Base-by-base conservation (phyloP, 2,329 filamentous ascomycete species). In the Colletotrichum musae region DNA sequence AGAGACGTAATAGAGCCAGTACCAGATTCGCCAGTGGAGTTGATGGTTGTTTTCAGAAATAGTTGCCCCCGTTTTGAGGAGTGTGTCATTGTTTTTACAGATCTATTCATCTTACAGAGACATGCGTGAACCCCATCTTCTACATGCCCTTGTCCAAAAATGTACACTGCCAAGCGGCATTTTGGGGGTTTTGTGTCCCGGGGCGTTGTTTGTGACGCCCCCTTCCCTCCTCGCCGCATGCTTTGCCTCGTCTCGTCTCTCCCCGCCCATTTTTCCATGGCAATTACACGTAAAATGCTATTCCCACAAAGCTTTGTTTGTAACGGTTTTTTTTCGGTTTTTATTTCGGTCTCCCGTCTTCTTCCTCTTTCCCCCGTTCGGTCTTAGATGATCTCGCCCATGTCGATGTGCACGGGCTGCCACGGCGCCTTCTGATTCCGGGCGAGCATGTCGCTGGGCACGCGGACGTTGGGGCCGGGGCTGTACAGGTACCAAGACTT, bases 401-500 rank as follows among this genome's bases (percentile, higher is more conserved):
- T 86, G 78, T 94, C 92, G 72, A 94, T 87, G 74, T 93, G 85
- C 61, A 87, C 88, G 2, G 91, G 88, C 80, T 87, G 88, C 91
- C 91, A 94, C 5, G 87, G 84, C 75, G 83, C 83, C 51, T 83
- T 83, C 51, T 89, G 88, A 54, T 84, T 86, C 72, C 89, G 84
- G 62, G 86, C 84, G 73, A 92, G 86, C 83, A 88, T 92, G 72
- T 93, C 90, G 77, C 92, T 93, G 26, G 92, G 92, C 70, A 94
- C 85, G 67, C 87, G 86, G 58, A 90, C 87, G 72, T 89, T 82
- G 74, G 85, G 82, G 64, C 87, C 85, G 32, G 96, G 95, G 79
- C 91, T 95, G 84, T 99, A 99, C 61, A 99, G 85, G 81, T 99
- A 99, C 96, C 96, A 99, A 6, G 92, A 87, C 86, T 97, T 97